phyloP scores from a whole-genome alignment of 352 stramenopile genomes.

The Phytophthora sp. region DNA sequence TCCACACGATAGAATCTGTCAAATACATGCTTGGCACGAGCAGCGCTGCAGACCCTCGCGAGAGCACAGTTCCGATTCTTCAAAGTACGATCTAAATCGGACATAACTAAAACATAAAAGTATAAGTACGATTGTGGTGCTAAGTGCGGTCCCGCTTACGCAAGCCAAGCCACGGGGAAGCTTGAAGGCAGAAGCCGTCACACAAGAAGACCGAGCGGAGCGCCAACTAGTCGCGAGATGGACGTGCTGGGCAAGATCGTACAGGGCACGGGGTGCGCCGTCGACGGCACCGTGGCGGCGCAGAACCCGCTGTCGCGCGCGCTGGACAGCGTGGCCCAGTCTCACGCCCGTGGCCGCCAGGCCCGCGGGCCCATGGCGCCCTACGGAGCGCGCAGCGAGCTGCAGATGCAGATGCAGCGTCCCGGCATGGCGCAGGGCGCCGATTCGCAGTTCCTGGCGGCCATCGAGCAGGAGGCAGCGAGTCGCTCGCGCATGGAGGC shows the following conservation, averaged over 20 bases:
- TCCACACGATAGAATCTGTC: too few relatives aligned
- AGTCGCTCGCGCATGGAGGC: slow-evolving; percentile 72
- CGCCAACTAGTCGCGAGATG: slow-evolving; percentile 42
- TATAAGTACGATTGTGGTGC: too few relatives aligned
- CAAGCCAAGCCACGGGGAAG: slow-evolving; percentile 3
- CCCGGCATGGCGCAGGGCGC: slow-evolving; percentile 55
- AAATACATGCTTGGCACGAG: too few relatives aligned
- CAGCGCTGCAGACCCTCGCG: too few relatives aligned
- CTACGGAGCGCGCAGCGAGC: slow-evolving; percentile 42
- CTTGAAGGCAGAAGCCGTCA: slow-evolving; percentile 7
- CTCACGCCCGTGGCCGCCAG: slow-evolving; percentile 46
- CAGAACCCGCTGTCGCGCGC: slow-evolving; percentile 86
- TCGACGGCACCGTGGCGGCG: slow-evolving; percentile 83
- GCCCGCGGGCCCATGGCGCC: slow-evolving; percentile 38
- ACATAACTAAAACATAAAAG: too few relatives aligned
- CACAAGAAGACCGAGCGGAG: too few relatives aligned
- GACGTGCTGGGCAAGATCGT: slow-evolving; percentile 87
- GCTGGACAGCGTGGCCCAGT: slow-evolving; percentile 78
- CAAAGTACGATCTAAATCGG: too few relatives aligned
- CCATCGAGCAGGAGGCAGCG: slow-evolving; percentile 70
- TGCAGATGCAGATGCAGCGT: slow-evolving; percentile 81
- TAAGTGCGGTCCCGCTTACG: too few relatives aligned
- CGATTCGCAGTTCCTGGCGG: slow-evolving; percentile 63
- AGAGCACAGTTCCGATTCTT: neutral
- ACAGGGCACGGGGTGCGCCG: slow-evolving; percentile 76